Evolutionary conservation across 495 filamentous ascomycete genomes (phyloP).

Genomic region (Xylaria acuta): DNA sequence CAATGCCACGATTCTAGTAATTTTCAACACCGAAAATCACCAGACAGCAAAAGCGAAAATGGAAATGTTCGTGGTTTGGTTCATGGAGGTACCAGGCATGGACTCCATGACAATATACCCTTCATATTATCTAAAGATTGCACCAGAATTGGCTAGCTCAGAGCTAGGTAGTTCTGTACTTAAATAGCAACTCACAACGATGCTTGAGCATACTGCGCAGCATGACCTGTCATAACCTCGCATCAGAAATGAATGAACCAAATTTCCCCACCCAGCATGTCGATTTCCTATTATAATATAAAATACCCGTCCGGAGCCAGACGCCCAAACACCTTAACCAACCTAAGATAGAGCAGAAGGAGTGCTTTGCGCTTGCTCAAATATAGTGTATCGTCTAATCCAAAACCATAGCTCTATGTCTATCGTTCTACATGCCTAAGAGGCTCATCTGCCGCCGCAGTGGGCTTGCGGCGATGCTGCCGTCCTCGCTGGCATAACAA

Average conservation of each 20-base stretch:
- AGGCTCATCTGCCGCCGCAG: conserved; percentile 73
- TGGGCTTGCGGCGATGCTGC: conserved; percentile 66
- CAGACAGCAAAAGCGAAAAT: background rate
- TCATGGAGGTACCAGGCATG: background rate
- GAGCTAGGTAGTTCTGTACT: background rate
- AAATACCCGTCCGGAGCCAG: background rate
- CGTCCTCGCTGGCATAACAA: conserved; percentile 68
- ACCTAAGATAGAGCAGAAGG: conserved; percentile 6
- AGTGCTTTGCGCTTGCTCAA: conserved; percentile 20
- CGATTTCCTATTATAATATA: background rate
- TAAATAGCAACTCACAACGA: background rate
- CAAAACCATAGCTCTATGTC: conserved; percentile 34
- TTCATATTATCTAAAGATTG: conserved; percentile 15
- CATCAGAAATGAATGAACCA: background rate
- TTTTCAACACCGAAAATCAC: background rate
- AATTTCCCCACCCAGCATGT: background rate
- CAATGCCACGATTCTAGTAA: too few relatives aligned
- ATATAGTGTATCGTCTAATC: conserved; percentile 28
- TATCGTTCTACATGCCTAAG: conserved; percentile 52
- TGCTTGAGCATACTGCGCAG: background rate
- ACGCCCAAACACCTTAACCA: conserved; percentile 28
- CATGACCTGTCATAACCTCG: background rate
- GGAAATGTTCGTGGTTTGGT: background rate
- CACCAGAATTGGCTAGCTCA: background rate
- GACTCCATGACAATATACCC: background rate